phyloP scores from a whole-genome alignment of 2,329 filamentous ascomycete species.

The Pseudopithomyces maydicus region DNA sequence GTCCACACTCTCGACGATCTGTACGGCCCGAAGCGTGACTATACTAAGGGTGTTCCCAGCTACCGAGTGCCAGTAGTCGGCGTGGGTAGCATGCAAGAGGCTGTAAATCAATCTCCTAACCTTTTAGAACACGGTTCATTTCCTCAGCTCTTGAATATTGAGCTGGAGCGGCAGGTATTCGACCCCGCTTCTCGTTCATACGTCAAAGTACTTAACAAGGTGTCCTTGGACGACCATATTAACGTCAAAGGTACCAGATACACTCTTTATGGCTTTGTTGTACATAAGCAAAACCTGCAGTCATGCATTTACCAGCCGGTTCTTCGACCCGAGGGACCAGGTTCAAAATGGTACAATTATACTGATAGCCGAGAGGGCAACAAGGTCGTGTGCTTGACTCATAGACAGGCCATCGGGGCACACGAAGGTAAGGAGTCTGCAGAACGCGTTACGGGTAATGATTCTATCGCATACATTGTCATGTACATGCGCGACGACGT shows the following conservation, averaged over 20 bases:
- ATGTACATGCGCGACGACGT: constrained; percentile 62
- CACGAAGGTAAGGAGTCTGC: constrained; percentile 55
- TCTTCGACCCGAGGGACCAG: constrained; percentile 61
- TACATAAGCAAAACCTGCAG: constrained; percentile 63
- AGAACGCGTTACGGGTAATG: constrained; percentile 47
- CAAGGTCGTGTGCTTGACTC: constrained; percentile 61
- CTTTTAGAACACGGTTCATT: constrained; percentile 35
- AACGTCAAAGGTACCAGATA: constrained; percentile 56
- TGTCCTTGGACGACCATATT: constrained; percentile 61
- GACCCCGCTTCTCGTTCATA: constrained; percentile 60
- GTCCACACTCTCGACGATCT: constrained; percentile 49
- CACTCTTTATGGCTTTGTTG: constrained; percentile 64
- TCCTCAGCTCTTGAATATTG: constrained; percentile 59
- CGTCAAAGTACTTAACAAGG: constrained; percentile 61
- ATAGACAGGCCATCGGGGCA: constrained; percentile 57
- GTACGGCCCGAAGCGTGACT: constrained; percentile 50
- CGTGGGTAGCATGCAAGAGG: constrained; percentile 48
- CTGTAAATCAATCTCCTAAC: constrained; percentile 41
- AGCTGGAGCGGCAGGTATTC: constrained; percentile 63
- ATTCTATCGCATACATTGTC: constrained; percentile 59
- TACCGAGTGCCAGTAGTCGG: constrained; percentile 44
- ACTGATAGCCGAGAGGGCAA: constrained; percentile 60
- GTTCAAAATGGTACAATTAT: constrained; percentile 64
- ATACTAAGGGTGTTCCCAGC: constrained; percentile 37
- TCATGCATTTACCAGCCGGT: constrained; percentile 66